Evolutionary conservation across 179 eudicot species (phyloP), one percentile per base, ranked within the genome.

Genomic region (Gypsophila paniculata): DNA sequence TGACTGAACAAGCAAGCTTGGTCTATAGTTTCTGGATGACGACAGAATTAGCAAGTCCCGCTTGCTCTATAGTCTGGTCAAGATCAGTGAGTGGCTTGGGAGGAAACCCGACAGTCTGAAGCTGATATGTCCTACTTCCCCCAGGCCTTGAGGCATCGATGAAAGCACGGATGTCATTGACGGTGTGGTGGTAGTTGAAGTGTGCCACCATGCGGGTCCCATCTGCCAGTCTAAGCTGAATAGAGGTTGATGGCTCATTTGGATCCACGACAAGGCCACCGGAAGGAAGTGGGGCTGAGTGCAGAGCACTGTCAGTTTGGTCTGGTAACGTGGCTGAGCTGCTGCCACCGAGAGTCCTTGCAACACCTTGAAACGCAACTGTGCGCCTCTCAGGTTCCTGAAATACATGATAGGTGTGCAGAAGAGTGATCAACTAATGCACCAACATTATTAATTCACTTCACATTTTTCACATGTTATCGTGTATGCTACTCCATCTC

Each of bases 301-400:
- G 75, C 48, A 75, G 78, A 64, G 78, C 66, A 18, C 42, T 15
- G 57, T 70, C 68, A 25, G 73, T 76, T 71, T 71, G 73, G 48
- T 85, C 85, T 1, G 80, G 32, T 66, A 60, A 67, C 5, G 74
- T 65, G 55, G 81, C 52, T 18, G 83, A 57, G 21, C 68, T 67
- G 80, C 78, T 85, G 52, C 79, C 73, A n/a, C 84, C 87, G 25
- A 86, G 84, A 26, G 91, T 84, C 76, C 96, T 84, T 51, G 86
- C 89, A 34, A 77, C 84, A 29, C 96, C 96, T 66, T 87, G 90
- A 74, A 89, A 87, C 68, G 89, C 70, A 70, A 80, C 81, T 0
- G 80, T 71, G 21, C 36, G 84, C 76, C 62, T 78, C 74, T 74
- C 82, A 5, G 89, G 89, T 71, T 86, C 91, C 96, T 89, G 83